Conservation (phyloP, 2,329 filamentous ascomycete genomes). For the Sporothrix euskadiensis region DNA sequence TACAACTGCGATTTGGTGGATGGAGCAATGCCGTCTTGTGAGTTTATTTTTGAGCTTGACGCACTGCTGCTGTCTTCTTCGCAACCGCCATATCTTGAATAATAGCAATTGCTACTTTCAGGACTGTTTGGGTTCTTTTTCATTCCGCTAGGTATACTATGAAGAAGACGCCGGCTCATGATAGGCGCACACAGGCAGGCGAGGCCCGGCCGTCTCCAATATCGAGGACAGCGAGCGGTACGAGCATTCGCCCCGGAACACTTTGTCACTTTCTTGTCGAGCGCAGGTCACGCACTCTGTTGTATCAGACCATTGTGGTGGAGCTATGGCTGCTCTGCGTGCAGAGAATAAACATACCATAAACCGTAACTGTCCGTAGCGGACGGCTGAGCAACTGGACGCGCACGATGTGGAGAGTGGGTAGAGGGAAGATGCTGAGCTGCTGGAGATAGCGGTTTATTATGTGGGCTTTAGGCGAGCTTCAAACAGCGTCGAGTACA, state of each 20-base stretch:
- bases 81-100: not conserved
- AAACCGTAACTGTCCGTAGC: conserved; percentile 7
- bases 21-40: not conserved
- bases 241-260: not conserved
- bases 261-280: not conserved
- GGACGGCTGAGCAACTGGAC: not conserved
- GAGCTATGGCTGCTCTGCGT: conserved; percentile 9
- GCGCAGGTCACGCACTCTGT: not conserved
- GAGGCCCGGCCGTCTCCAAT: not conserved
- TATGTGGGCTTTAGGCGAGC: not conserved
- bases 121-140: not conserved
- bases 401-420: conserved; percentile 14
- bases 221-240: not conserved
- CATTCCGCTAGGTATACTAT: not conserved
- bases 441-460: not conserved
- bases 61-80: conserved; percentile 8
- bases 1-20: not conserved
- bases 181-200: not conserved
- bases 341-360: conserved; percentile 18
- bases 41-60: not conserved
- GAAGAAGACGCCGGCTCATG: not conserved
- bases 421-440: conserved; percentile 1
- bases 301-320: conserved; percentile 24
- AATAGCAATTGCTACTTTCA: not conserved
- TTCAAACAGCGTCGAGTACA: not conserved